Base-by-base conservation (phyloP, 2,329 filamentous ascomycete species). In the Ceratocystis alfenasii region DNA sequence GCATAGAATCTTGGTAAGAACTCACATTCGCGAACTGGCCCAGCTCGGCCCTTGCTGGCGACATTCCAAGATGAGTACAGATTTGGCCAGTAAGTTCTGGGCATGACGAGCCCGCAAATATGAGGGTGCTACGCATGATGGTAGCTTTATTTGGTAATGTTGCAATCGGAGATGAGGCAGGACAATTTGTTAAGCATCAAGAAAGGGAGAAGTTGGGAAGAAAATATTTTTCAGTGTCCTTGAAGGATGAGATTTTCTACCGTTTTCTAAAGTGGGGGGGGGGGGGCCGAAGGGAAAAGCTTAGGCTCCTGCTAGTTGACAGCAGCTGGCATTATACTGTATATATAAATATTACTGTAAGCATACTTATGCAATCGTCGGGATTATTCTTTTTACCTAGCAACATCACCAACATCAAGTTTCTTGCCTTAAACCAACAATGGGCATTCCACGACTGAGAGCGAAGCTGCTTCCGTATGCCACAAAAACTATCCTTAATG, bases 21-120 rank as follows among this genome's bases (percentile, higher is more conserved):
- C 78, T 78, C 78, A 84, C 83, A 81, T 87, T 87, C 74, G 85
- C 84, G 77, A 87, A 87, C 75, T 87, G 84, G 68, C 83, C 82
- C 71, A 87, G 79, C 77, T 87, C 84, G 70, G 84, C 83, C 69
- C 81, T 78, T 69, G 84, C 85, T 71, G 84, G 80, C 69, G 78
- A 76, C 83, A 86, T 87, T 72, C 84, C 84, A 74, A 87, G 75
- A 71, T 86, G 87, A 75, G 83, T 81, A 75, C 85, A 87, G 80
- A 87, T 87, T 71, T 86, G 83, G 67, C 76, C 78, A 20, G 84
- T 84, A 73, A 87, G 81, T 68, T 77, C 79, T 68, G 84, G 84
- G 78, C 84, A 87, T 64, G 84, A 87, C 69, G 83, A 84, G 77
- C 85, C 85, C 72, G 84, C 80, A 73, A 87, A 87, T 70, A 87